Percentiles rank a stretch among this genome's conserved stretches.
Evolutionary conservation across 176 grass and related monocot species (phyloP).

Genomic region (Oropetium thomaeum): DNA sequence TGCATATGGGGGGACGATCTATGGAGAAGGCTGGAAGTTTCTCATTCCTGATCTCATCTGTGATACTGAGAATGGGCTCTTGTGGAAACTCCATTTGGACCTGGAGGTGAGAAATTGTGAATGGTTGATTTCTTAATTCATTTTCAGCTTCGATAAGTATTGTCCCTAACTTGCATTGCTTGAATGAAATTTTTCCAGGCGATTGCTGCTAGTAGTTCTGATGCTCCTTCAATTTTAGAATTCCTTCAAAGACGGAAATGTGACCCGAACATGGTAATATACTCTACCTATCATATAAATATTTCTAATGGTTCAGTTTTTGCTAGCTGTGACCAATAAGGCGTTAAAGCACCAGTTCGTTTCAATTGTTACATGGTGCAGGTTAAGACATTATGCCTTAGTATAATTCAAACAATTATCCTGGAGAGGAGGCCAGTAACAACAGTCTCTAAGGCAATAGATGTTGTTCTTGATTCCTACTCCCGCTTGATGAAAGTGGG

Average conservation of each 20-base stretch:
- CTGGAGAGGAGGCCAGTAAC: conserved; percentile 72
- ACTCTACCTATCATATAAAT: background rate
- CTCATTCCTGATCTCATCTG: conserved; percentile 84
- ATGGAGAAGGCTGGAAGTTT: conserved; percentile 89
- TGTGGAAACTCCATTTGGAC: conserved; percentile 88
- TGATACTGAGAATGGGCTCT: conserved; percentile 82
- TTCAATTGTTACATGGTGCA: conserved; percentile 28
- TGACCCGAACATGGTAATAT: conserved; percentile 66
- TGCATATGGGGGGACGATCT: conserved; percentile 81
- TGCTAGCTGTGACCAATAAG: background rate
- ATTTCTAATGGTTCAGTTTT: conserved; percentile 25
- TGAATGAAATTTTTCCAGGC: conserved; percentile 57
- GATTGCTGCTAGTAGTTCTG: conserved; percentile 92
- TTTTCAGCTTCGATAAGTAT: conserved; percentile 5
- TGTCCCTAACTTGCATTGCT: conserved; percentile 15
- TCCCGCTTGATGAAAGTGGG: conserved; percentile 61
- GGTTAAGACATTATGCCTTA: conserved; percentile 79
- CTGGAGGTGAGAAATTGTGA: conserved; percentile 57
- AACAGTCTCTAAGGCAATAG: conserved; percentile 69
- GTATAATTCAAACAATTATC: conserved; percentile 73
- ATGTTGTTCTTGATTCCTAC: conserved; percentile 87
- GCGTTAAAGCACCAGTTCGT: background rate
- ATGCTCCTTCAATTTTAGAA: conserved; percentile 79
- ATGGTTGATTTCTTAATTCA: conserved; percentile 1
- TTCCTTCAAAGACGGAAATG: conserved; percentile 85